Evolutionary conservation across 805 yeast genomes (phyloP).

Genomic region (Myxozyma mucilagina): DNA sequence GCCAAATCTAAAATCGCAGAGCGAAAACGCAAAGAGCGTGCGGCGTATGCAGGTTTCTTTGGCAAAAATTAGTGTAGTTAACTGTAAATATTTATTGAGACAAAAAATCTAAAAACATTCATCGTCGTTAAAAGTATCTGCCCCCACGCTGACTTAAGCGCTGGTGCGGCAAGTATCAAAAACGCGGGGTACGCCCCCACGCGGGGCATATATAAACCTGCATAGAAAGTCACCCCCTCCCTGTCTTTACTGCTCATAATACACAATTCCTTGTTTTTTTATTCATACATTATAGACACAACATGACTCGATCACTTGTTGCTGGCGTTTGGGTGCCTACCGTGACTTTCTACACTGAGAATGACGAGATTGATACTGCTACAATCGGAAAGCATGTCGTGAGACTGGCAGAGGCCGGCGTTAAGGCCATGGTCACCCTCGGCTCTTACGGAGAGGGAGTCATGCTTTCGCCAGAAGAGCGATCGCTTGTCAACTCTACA

Average conservation of each 20-base stretch:
- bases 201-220: background rate
- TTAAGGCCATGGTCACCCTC: slow-evolving; percentile 50
- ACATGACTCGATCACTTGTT: slow-evolving; percentile 4
- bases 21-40: slow-evolving; percentile 37
- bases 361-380: slow-evolving; percentile 44
- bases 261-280: background rate
- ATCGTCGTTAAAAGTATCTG: background rate
- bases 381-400: slow-evolving; percentile 50
- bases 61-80: slow-evolving; percentile 2
- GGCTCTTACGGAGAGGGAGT: slow-evolving; percentile 61
- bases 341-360: slow-evolving; percentile 23
- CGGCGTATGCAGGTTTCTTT: slow-evolving; percentile 47
- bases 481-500: slow-evolving; percentile 38
- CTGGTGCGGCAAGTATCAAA: background rate
- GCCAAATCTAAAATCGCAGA: slow-evolving; percentile 33
- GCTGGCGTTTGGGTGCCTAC: slow-evolving; percentile 27
- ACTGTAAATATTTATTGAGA: background rate
- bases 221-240: too few species aligned
- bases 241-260: too few species aligned
- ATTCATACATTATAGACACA: background rate
- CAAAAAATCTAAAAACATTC: background rate
- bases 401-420: slow-evolving; percentile 48
- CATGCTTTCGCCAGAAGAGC: slow-evolving; percentile 50
- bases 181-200: background rate
- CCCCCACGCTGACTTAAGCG: slow-evolving; percentile 10